Evolutionary conservation across 768 basidiomycete genomes (phyloP).

Genomic region (Lentinula sp.): DNA sequence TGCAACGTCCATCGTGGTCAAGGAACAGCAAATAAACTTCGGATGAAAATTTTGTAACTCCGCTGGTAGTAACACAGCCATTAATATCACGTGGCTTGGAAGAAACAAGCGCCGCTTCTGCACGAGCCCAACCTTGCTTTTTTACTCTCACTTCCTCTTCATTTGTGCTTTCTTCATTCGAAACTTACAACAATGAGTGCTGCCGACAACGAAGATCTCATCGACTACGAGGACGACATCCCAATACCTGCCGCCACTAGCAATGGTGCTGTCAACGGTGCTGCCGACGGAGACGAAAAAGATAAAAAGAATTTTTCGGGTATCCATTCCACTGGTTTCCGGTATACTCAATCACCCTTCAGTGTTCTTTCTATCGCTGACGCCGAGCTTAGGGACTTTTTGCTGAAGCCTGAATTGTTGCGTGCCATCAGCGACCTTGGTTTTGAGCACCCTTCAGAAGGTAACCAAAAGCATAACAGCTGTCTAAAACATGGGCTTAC

Average conservation of each 20-base stretch:
- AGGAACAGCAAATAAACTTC: neutral
- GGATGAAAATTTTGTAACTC: neutral
- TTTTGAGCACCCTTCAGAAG: slow-evolving; percentile 99
- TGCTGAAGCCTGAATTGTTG: slow-evolving; percentile 94
- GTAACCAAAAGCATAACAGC: slow-evolving; percentile 34
- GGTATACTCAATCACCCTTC: slow-evolving; percentile 43
- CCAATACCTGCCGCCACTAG: slow-evolving; percentile 49
- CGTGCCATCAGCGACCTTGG: slow-evolving; percentile 99
- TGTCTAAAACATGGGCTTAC: neutral
- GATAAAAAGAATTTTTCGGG: slow-evolving; percentile 99
- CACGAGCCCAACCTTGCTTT: no score
- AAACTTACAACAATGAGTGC: slow-evolving; percentile 53
- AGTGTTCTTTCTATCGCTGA: slow-evolving; percentile 7
- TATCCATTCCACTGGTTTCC: slow-evolving; percentile 99
- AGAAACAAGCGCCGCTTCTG: neutral
- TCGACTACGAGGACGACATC: slow-evolving; percentile 90
- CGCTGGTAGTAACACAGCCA: neutral
- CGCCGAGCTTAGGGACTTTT: slow-evolving; percentile 71
- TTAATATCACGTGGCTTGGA: neutral
- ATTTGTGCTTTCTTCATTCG: slow-evolving; percentile 12
- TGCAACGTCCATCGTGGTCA: slow-evolving; percentile 60
- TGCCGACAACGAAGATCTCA: slow-evolving; percentile 86
- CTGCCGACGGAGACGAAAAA: slow-evolving; percentile 61
- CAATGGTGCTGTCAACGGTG: slow-evolving; percentile 41
- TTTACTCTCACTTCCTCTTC: neutral